Percentiles rank a stretch among this genome's conserved stretches.
Evolutionary conservation across 2,329 filamentous ascomycete genomes (phyloP).

Genomic region (Penicillium sp.): DNA sequence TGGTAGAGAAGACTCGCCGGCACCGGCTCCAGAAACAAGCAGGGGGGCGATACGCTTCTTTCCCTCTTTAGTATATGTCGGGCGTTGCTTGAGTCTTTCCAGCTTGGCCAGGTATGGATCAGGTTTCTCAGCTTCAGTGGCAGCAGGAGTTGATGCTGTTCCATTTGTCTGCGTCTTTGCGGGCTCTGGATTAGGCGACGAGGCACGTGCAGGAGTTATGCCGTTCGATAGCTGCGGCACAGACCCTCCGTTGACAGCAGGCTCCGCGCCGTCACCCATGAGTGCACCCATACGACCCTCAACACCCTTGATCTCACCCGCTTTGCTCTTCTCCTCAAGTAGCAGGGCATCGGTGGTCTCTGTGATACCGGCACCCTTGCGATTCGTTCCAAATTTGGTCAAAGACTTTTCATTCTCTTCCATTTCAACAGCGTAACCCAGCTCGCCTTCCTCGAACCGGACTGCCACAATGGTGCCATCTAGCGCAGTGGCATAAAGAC

Average conservation of each 20-base stretch:
- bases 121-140: constrained; percentile 39
- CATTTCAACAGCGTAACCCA: constrained; percentile 81
- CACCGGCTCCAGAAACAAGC: constrained; percentile 84
- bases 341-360: constrained; percentile 88
- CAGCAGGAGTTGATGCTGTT: constrained; percentile 29
- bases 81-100: constrained; percentile 78
- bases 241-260: constrained; percentile 49
- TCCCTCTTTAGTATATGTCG: constrained; percentile 93
- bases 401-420: constrained; percentile 91
- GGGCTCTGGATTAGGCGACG: constrained; percentile 33
- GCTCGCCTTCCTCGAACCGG: constrained; percentile 79
- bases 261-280: constrained; percentile 78
- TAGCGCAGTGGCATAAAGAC: constrained; percentile 79
- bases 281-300: constrained; percentile 97
- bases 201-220: constrained; percentile 33
- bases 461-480: constrained; percentile 84
- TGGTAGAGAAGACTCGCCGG: constrained; percentile 81
- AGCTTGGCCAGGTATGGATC: constrained; percentile 61
- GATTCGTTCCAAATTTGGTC: constrained; percentile 85
- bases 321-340: constrained; percentile 88
- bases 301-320: constrained; percentile 81
- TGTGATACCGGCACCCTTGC: constrained; percentile 84
- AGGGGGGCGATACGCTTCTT: constrained; percentile 94
- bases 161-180: constrained; percentile 41
- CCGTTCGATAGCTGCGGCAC: constrained; percentile 47